These are phyloP conservation scores for Uromyces viciae-fabae DNA, from an alignment of 1,284 basidiomycete species.

Conservation along the genomic window DNA sequence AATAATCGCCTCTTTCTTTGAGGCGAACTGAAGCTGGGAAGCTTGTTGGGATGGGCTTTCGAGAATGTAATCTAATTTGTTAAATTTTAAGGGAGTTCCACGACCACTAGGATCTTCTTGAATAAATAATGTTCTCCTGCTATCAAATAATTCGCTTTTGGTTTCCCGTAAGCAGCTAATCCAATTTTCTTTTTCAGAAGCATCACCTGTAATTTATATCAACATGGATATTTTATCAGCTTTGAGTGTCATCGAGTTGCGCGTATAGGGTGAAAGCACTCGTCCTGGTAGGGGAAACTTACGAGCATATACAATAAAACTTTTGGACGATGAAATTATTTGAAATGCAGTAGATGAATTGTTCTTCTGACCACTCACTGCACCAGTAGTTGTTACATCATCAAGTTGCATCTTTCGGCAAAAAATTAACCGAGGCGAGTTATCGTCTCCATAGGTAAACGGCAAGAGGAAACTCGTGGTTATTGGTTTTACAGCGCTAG, in stretches of 20 bases:
- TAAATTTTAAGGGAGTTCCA: constrained; percentile 69
- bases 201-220: constrained; percentile 57
- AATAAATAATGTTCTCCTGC: constrained; percentile 51
- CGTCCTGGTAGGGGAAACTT: constrained; percentile 50
- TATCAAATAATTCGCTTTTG: constrained; percentile 64
- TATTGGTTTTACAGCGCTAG: constrained; percentile 5
- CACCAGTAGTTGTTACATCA: constrained; percentile 19
- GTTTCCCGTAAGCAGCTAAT: constrained; percentile 66
- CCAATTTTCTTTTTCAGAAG: constrained; percentile 68
- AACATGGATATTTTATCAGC: no score
- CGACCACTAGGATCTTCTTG: constrained; percentile 67
- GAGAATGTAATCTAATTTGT: constrained; percentile 60
- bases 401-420: constrained; percentile 35
- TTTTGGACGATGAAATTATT: constrained; percentile 56
- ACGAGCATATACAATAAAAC: constrained; percentile 72
- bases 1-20: background rate
- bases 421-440: constrained; percentile 32
- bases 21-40: constrained; percentile 53
- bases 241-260: no score
- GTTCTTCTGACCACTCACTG: constrained; percentile 5
- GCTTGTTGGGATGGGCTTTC: constrained; percentile 49
- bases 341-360: constrained; percentile 21
- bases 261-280: no score
- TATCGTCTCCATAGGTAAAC: constrained; percentile 24
- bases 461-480: constrained; percentile 8